Evolutionary conservation across 2,329 filamentous ascomycete species (phyloP), one percentile per base, ranked within the genome.

Genomic region (Paecilomyces fulvus): DNA sequence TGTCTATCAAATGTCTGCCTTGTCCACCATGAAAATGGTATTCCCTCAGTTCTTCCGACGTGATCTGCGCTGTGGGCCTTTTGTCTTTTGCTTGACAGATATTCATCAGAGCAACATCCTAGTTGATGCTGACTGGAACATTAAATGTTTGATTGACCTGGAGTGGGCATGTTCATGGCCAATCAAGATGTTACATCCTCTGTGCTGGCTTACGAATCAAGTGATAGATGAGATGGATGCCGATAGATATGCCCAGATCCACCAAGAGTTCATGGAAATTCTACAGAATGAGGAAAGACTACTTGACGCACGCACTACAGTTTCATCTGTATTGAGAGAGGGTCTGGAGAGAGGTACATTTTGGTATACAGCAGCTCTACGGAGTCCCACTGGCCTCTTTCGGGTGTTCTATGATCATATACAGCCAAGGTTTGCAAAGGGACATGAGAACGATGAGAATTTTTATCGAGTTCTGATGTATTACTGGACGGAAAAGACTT

Each of bases 91-190:
- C 1, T 60, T 76, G 25, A 74, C 70, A 21, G 73, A 76, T 57
- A 58, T 76, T 12, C 68, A 76, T 54, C 61, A 61, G 48, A 71
- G 69, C 55, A 76, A 77, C 52, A 67, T 70, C 14, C 65, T 69
- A 51, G 68, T 70, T 11, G 66, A 70, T 52, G 25, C 67, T 9
- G 58, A 72, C 20, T 72, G 71, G 68, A 64, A 72, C 59, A 63
- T 74, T 53, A 72, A 56, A 46, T 59, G 56, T 30, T 55, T 73
- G 12, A 68, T 74, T 56, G 68, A 73, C 52, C 60, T 73, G n/a
- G 70, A 73, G 60, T 72, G 65, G 62, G 62, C 65, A 50, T 70
- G 65, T 57, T 65, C 65, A 2, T 61, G 65, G 1, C 70, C 70
- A 8, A 49, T 68, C 4, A 63, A 69, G 55, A 61, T 68, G 54